These are phyloP conservation scores for Piper longum DNA, from an alignment of 164 flowering plant genomes.

Conservation along the genomic window DNA sequence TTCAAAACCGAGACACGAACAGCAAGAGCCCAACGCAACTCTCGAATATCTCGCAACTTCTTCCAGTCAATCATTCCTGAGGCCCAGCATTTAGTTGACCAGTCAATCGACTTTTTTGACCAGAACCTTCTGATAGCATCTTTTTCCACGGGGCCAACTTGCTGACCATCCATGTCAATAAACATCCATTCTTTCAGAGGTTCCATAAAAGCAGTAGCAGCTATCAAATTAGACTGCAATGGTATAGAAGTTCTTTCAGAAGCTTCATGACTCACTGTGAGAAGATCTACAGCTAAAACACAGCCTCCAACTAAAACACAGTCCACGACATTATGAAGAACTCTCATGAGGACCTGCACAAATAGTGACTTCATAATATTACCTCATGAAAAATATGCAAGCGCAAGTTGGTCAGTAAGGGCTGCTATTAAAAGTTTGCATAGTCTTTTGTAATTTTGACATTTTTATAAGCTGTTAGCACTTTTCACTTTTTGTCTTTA, in stretches of 20 bases:
- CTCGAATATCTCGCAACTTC: conserved; percentile 90
- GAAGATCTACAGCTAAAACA: conserved; percentile 90
- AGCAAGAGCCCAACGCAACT: conserved; percentile 91
- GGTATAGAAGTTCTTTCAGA: conserved; percentile 95
- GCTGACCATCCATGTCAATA: conserved; percentile 64
- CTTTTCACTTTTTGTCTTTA: too few species aligned
- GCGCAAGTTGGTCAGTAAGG: not conserved
- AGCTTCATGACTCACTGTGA: conserved; percentile 87
- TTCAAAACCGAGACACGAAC: conserved; percentile 86
- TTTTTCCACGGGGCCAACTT: conserved; percentile 93
- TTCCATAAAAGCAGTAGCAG: conserved; percentile 98
- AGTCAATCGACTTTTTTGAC: conserved; percentile 82
- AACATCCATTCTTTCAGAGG: conserved; percentile 94
- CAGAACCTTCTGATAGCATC: conserved; percentile 93
- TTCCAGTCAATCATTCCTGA: conserved; percentile 97
- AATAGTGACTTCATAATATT: not conserved
- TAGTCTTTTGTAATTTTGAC: too few species aligned
- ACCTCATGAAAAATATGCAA: conserved; percentile 1
- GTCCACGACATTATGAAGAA: conserved; percentile 77
- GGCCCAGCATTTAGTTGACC: conserved; percentile 90
- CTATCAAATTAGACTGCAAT: conserved; percentile 88
- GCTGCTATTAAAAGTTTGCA: too few species aligned
- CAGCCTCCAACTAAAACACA: conserved; percentile 99
- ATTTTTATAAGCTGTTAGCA: too few species aligned
- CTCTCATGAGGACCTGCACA: conserved; percentile 82